These are phyloP conservation scores for Beauveria rudraprayagi DNA, from an alignment of 2,329 filamentous ascomycete species.

Conservation along the genomic window DNA sequence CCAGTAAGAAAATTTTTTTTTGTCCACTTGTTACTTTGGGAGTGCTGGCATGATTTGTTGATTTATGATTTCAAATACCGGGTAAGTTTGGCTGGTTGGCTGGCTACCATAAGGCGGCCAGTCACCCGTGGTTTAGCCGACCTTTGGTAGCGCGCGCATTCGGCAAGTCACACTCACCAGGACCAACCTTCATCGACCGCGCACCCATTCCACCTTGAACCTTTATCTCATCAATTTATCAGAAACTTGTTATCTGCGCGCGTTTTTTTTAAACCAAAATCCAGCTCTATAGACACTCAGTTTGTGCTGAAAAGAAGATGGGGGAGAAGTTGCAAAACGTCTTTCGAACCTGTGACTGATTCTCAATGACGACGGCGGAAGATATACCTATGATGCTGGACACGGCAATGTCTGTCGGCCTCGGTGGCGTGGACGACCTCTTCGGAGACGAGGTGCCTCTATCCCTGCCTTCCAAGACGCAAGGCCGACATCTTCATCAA, in stretches of 20 bases:
- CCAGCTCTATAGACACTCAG: not conserved
- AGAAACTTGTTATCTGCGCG: not conserved
- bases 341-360: not conserved
- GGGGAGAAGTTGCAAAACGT: not conserved
- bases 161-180: not conserved
- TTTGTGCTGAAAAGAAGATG: not conserved
- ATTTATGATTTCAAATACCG: not conserved
- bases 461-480: conserved; percentile 39
- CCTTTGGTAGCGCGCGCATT: not conserved
- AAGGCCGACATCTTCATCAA: conserved; percentile 56
- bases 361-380: conserved; percentile 25
- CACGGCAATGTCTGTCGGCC: conserved; percentile 38
- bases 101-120: too few relatives aligned
- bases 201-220: not conserved
- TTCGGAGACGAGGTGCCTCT: conserved; percentile 63
- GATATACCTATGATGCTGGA: conserved; percentile 38
- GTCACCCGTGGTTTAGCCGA: conserved; percentile 1
- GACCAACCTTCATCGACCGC: not conserved
- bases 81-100: not conserved
- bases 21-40: too few relatives aligned
- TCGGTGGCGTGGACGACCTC: conserved; percentile 62
- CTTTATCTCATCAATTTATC: not conserved
- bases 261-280: not conserved
- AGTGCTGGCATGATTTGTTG: too few relatives aligned
- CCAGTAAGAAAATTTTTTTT: too few relatives aligned